These are phyloP conservation scores for Boeremia exigua DNA, from an alignment of 2,329 filamentous ascomycete species.

Conservation along the genomic window DNA sequence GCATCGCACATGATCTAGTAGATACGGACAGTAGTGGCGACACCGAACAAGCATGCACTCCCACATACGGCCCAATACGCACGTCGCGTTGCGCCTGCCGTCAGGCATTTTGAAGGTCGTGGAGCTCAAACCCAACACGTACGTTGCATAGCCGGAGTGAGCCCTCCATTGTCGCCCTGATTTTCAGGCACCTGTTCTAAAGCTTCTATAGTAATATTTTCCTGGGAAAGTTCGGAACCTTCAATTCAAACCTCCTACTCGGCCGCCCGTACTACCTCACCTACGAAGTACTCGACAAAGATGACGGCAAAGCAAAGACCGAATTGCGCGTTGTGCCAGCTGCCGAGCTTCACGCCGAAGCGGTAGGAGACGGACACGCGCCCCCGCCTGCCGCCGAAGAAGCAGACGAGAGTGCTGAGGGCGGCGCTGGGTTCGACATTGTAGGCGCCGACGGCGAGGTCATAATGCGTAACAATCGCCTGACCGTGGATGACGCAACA, in stretches of 20 bases:
- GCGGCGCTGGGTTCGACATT: constrained; percentile 52
- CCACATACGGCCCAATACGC: constrained; percentile 57
- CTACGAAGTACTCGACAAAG: constrained; percentile 82
- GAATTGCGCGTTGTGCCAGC: constrained; percentile 79
- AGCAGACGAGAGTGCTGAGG: constrained; percentile 41
- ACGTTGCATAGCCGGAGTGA: constrained; percentile 54
- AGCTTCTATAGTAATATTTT: constrained; percentile 71
- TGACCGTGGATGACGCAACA: constrained; percentile 67
- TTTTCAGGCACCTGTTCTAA: background rate
- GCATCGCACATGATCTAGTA: constrained; percentile 21
- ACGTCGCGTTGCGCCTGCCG: constrained; percentile 62
- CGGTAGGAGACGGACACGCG: constrained; percentile 62
- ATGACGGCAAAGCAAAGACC: constrained; percentile 67
- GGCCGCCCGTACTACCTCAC: constrained; percentile 91
- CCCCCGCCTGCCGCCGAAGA: constrained; percentile 49
- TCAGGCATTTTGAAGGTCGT: constrained; percentile 65
- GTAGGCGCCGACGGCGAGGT: constrained; percentile 56
- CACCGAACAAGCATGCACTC: constrained; percentile 49
- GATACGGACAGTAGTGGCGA: constrained; percentile 2
- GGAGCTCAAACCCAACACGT: constrained; percentile 69
- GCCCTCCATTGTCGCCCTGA: constrained; percentile 21
- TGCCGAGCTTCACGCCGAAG: constrained; percentile 81
- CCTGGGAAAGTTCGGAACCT: constrained; percentile 90
- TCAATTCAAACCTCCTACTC: constrained; percentile 86
- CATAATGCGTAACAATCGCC: constrained; percentile 66